Evolutionary conservation across 192 early-diverging fungal species (phyloP), one percentile per base, ranked within the genome.

Genomic region (Backusella liffmaniae): DNA sequence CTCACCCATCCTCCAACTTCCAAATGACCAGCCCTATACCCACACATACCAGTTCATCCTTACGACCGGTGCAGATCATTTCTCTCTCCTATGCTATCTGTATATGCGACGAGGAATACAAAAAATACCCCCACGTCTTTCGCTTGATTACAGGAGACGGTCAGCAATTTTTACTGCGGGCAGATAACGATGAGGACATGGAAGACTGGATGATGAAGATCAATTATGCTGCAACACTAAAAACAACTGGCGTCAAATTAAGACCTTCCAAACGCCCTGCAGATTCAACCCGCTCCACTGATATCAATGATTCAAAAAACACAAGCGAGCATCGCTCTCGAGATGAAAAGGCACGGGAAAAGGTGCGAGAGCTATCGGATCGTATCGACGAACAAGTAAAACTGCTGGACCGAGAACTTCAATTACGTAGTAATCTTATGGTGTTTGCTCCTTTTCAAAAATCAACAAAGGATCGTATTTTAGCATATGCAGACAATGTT

Each of bases 131-230:
- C n/a, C 86, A 94, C 44, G 92, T 92, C n/a, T 93, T 93, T 78
- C 88, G 93, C 21, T 77, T 94, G 21, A 85, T 90, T 23, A 87
- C 90, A 5, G 89, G 86, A 5, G 90, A 92, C 49, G 90, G 90
- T 30, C 89, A 93, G 73, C 91, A 93, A 75, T 91, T 91, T 66
- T 75, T 94, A 44, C 85, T 94, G 71, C 85, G 90, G 81, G 91
- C 91, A 5, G 83, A 91, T 6, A 84, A 81, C 62, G 91, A 92
- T 73, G 83, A 87, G 37, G 88, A 91, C 26, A 90, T 94, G 81
- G 89, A 92, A 35, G 91, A 94, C 75, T 94, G 93, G 93, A 92
- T 94, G 86, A 81, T 87, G 39, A 89, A 89, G 51, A 91, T 94
- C 68, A 94, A 94, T 84, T 94, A 93, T 77, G 92, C 92, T 0